Evolutionary conservation across 2,329 filamentous ascomycete genomes (phyloP).

Genomic region (Geoglossum cookeanum): DNA sequence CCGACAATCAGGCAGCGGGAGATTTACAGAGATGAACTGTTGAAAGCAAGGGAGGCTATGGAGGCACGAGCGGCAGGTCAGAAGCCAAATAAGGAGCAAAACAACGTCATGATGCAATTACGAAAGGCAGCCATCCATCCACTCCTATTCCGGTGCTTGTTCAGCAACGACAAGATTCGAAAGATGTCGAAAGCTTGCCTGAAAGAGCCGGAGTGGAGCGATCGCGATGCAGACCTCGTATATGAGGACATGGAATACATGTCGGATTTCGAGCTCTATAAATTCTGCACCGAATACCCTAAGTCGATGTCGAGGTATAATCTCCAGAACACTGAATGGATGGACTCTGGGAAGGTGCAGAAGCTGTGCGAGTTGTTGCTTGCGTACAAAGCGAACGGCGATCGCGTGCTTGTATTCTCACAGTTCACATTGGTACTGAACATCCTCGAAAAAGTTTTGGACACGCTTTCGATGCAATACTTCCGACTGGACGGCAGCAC

Average conservation of each 20-base stretch:
- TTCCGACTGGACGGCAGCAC: conserved; percentile 77
- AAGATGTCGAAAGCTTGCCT: conserved; percentile 65
- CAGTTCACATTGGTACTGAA: conserved; percentile 87
- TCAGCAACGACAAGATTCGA: conserved; percentile 51
- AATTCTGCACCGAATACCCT: conserved; percentile 34
- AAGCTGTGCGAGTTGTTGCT: conserved; percentile 58
- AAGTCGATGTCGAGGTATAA: conserved; percentile 33
- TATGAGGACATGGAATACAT: conserved; percentile 33
- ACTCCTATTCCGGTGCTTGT: conserved; percentile 66
- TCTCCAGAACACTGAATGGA: conserved; percentile 43
- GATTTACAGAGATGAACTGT: conserved; percentile 55
- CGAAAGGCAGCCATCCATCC: conserved; percentile 87
- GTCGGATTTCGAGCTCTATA: conserved; percentile 43
- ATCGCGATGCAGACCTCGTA: conserved; percentile 31
- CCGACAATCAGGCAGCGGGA: conserved; percentile 53
- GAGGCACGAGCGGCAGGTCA: conserved; percentile 37
- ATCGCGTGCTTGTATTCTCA: conserved; percentile 78
- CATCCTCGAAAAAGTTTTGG: conserved; percentile 67
- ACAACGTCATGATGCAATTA: conserved; percentile 71
- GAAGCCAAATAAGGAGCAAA: conserved; percentile 32
- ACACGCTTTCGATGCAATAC: conserved; percentile 52
- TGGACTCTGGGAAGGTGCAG: conserved; percentile 68
- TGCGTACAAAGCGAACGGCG: conserved; percentile 57
- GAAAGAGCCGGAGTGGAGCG: conserved; percentile 39
- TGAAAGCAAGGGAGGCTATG: conserved; percentile 38